Conservation (phyloP, 495 filamentous ascomycete species). For the Xylaria acuta region DNA sequence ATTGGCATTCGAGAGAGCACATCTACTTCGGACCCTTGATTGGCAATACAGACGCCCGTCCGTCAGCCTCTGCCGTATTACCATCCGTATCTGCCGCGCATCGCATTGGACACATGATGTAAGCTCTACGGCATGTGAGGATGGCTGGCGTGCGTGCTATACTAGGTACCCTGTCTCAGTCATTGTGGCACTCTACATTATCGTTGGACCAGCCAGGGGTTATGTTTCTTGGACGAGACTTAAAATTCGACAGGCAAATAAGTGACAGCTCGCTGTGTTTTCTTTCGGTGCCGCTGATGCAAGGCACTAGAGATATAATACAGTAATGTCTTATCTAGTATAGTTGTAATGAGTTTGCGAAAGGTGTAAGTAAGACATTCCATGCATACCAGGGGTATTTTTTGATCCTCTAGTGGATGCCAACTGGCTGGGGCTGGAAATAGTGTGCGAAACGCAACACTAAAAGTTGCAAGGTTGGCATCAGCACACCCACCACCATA, state of each 20-base stretch:
- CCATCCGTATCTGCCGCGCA: conserved; percentile 17
- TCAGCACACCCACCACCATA: neutral
- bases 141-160: conserved; percentile 11
- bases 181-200: neutral
- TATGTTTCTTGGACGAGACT: neutral
- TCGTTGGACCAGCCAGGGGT: neutral
- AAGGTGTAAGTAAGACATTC: neutral
- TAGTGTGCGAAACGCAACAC: neutral
- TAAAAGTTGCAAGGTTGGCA: conserved; percentile 13
- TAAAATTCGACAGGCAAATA: neutral
- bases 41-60: conserved; percentile 23
- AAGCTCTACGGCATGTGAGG: neutral
- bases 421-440: neutral
- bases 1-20: neutral
- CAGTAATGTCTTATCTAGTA: neutral
- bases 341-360: neutral
- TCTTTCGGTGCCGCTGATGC: neutral
- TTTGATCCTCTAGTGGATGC: neutral
- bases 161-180: neutral
- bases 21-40: conserved; percentile 10
- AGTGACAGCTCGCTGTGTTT: neutral
- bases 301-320: neutral
- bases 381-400: conserved; percentile 3
- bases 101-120: neutral
- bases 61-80: conserved; percentile 14